These are phyloP conservation scores for Yamadazyma sp. DNA, from an alignment of 805 yeast species.

Conservation along the genomic window DNA sequence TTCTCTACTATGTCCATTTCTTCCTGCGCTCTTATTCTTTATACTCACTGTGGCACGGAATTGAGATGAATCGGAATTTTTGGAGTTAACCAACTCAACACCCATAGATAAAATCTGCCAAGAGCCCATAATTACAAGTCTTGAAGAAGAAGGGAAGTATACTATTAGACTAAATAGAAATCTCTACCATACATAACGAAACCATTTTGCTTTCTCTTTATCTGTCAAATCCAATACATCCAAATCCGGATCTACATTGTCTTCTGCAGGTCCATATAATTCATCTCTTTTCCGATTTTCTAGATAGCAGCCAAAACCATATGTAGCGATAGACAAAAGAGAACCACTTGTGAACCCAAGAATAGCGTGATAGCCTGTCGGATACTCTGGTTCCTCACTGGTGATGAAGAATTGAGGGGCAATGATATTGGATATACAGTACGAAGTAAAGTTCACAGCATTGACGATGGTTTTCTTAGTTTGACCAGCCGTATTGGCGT, in stretches of 20 bases:
- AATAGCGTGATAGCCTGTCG: constrained; percentile 55
- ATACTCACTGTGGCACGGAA: too few species aligned
- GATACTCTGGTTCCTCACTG: constrained; percentile 49
- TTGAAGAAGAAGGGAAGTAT: too few species aligned
- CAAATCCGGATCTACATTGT: constrained; percentile 40
- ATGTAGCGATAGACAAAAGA: constrained; percentile 40
- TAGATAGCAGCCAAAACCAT: constrained; percentile 43
- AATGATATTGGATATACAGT: constrained; percentile 52
- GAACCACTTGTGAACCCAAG: constrained; percentile 48
- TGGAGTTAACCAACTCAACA: too few species aligned
- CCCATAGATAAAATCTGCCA: too few species aligned
- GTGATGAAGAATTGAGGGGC: constrained; percentile 55
- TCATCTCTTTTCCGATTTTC: constrained; percentile 56
- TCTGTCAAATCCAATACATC: constrained; percentile 54
- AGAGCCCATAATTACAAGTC: too few species aligned
- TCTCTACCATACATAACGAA: constrained; percentile 18
- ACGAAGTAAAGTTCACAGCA: constrained; percentile 46
- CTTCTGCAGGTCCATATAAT: constrained; percentile 24
- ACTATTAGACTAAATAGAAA: too few species aligned
- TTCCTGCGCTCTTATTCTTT: too few species aligned
- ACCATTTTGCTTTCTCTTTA: constrained; percentile 47
- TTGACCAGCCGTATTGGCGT: constrained; percentile 55
- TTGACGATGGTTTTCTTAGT: constrained; percentile 53
- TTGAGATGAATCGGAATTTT: too few species aligned
- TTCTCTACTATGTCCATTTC: too few species aligned